phyloP scores from a whole-genome alignment of 805 yeast species.

The Candida ficus region DNA sequence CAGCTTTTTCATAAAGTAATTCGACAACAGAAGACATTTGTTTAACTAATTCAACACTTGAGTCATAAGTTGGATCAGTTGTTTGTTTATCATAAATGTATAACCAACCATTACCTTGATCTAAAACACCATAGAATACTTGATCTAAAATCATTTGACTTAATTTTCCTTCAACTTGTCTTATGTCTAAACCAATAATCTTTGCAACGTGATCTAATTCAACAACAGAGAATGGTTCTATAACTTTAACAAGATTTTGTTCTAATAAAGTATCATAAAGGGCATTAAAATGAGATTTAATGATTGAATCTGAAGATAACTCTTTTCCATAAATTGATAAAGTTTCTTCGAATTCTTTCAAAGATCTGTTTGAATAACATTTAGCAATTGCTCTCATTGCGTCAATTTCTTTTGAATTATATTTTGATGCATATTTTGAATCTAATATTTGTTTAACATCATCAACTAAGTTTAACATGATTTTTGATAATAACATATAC shows the following conservation, averaged over 20 bases:
- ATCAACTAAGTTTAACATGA: conserved; percentile 83
- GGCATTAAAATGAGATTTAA: conserved; percentile 87
- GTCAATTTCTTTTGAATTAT: conserved; percentile 80
- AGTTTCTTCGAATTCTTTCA: conserved; percentile 87
- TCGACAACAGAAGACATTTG: conserved; percentile 88
- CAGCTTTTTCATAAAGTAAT: conserved; percentile 87
- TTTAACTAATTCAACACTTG: conserved; percentile 80
- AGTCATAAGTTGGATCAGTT: conserved; percentile 82
- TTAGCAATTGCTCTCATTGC: conserved; percentile 93
- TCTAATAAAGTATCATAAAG: conserved; percentile 89
- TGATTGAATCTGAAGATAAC: conserved; percentile 79
- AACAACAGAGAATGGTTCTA: conserved; percentile 95
- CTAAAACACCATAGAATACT: conserved; percentile 92
- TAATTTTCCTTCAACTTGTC: conserved; percentile 89
- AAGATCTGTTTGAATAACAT: conserved; percentile 85
- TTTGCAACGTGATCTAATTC: conserved; percentile 86
- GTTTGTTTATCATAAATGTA: conserved; percentile 85
- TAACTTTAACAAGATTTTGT: conserved; percentile 88
- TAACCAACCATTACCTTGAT: conserved; percentile 98
- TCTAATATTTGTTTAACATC: conserved; percentile 77
- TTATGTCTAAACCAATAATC: conserved; percentile 79
- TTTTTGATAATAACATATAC: conserved; percentile 88
- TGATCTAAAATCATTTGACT: conserved; percentile 96
- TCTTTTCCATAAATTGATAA: conserved; percentile 66
- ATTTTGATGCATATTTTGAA: conserved; percentile 69